These are phyloP conservation scores for Naematelia aurantialba DNA, from an alignment of 768 basidiomycete species.

Conservation along the genomic window DNA sequence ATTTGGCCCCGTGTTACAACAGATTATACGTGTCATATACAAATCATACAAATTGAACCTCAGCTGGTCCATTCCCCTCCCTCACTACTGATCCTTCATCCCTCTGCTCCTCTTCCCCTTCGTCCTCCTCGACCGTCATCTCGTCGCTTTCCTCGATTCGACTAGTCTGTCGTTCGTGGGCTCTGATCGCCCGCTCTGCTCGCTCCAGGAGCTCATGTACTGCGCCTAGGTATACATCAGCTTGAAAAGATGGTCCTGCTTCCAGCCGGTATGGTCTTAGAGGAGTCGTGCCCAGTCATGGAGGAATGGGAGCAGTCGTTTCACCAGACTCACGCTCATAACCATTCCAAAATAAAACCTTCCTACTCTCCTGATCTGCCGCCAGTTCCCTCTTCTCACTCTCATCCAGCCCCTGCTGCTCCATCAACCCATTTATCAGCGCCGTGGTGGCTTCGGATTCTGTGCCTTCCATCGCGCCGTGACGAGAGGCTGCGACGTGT, in stretches of 20 bases:
- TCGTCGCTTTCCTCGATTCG: too few relatives aligned
- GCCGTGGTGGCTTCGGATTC: slow-evolving; percentile 5
- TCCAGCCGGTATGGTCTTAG: background rate
- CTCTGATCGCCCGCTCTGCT: background rate
- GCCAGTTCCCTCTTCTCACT: slow-evolving; percentile 5
- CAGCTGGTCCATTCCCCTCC: too few relatives aligned
- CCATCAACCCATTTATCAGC: slow-evolving; percentile 7
- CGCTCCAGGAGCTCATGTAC: background rate
- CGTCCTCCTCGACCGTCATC: too few relatives aligned
- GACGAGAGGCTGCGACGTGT: slow-evolving; percentile 3
- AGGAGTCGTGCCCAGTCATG: background rate
- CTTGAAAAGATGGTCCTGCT: background rate
- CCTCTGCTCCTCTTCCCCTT: too few relatives aligned
- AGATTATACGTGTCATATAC: too few relatives aligned
- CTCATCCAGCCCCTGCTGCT: slow-evolving; percentile 4
- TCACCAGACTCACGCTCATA: slow-evolving; percentile 11
- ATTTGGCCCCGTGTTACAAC: too few relatives aligned
- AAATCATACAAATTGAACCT: too few relatives aligned
- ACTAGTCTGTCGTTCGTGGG: background rate
- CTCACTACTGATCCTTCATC: too few relatives aligned
- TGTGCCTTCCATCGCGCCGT: slow-evolving; percentile 7
- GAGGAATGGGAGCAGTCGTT: background rate
- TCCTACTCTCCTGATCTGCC: slow-evolving; percentile 8
- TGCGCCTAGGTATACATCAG: background rate
- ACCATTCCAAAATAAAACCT: slow-evolving; percentile 13